Base-by-base conservation (phyloP, 257 asterid species). In the Rehmannia glutinosa region DNA sequence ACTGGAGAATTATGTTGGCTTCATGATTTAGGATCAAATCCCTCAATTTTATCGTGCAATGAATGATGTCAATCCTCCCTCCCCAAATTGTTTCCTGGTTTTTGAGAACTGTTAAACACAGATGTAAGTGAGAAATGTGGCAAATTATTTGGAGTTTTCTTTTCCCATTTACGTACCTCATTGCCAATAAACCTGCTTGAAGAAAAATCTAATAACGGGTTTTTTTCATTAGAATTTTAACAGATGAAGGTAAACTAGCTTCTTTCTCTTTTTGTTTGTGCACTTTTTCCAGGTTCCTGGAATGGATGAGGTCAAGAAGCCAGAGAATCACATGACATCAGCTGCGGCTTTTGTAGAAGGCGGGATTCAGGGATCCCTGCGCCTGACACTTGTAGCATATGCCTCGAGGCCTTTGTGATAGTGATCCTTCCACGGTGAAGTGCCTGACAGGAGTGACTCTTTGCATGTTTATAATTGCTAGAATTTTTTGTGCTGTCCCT, bases 341-440 rank as follows among this genome's bases (percentile, higher is more conserved):
- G 87, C 89, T n/a, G 87, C 92, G 1, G 92, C 97, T 65, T 90
- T 90, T 64, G 91, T 91, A 2, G 87, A 86, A 76, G 96, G 91
- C 8, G 97, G 97, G 51, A 68, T 86, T 71, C 97, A 88, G 67
- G 67, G 96, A 88, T 38, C 82, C 92, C 8, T 83, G 89, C 75
- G 95, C 84, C 84, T 59, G 97, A 88, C 81, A 71, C 92, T 36
- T 91, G 97, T 70, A 88, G 96, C 84, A 91, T 88, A 66, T 91
- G 97, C 83, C 96, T 91, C 13, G 97, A 91, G 76, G 80, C 73
- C 28, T 91, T 74, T 73, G 72, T 41, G 83, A 83, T 46, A 78
- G 80, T 36, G 84, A 91, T 65, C 97, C 97, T 73, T 77, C 97
- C 66, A 75, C 95, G 77, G 97, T 88, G 62, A 70, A 49, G 11